phyloP scores from a whole-genome alignment of 179 eudicot species.

The Kewa caespitosa region DNA sequence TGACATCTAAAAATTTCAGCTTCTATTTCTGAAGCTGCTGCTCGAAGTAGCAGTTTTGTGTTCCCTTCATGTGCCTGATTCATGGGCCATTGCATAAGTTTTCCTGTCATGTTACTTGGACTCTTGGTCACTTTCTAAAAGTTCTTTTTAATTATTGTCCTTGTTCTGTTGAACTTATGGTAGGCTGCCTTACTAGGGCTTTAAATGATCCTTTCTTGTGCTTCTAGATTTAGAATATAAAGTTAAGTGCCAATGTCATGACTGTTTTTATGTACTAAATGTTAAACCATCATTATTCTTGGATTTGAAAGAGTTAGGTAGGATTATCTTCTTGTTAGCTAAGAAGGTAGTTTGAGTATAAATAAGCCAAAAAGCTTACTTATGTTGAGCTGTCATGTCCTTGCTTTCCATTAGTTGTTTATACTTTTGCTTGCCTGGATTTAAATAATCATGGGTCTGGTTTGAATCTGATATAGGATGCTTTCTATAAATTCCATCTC shows the following conservation, averaged over 20 bases:
- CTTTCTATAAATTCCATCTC: slow-evolving; percentile 3
- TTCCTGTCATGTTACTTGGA: background rate
- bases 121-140: too few relatives aligned
- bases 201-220: background rate
- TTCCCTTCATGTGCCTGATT: too few relatives aligned
- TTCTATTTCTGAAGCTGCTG: too few relatives aligned
- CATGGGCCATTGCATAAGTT: too few relatives aligned
- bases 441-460: background rate
- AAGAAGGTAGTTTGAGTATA: background rate
- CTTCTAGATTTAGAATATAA: background rate
- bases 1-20: too few relatives aligned
- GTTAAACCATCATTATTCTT: background rate
- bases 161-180: background rate
- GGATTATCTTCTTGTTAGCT: background rate
- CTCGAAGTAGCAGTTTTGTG: too few relatives aligned
- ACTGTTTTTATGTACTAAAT: background rate
- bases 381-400: background rate
- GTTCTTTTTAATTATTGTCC: background rate
- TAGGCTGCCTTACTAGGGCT: background rate
- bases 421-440: background rate
- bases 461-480: background rate
- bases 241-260: background rate
- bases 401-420: background rate
- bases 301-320: background rate
- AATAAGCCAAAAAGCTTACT: background rate